These are phyloP conservation scores for Hyaloscypha variabilis DNA, from an alignment of 495 filamentous ascomycete genomes.

Conservation along the genomic window DNA sequence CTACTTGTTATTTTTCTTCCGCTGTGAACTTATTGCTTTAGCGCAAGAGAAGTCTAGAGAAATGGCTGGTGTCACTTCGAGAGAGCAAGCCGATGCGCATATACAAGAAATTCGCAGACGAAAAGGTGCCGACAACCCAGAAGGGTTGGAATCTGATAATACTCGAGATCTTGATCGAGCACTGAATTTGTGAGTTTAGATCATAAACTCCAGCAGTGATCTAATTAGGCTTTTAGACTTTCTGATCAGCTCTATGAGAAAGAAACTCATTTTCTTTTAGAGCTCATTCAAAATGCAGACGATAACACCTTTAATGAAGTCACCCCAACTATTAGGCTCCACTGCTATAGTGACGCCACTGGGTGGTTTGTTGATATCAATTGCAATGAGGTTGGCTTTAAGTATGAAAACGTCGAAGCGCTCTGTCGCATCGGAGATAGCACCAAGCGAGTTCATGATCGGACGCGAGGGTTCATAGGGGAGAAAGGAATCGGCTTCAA, in stretches of 20 bases:
- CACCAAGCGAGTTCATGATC: slow-evolving; percentile 33
- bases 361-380: too few species aligned
- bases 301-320: slow-evolving; percentile 36
- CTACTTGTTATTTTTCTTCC: too few species aligned
- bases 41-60: too few species aligned
- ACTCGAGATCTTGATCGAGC: too few species aligned
- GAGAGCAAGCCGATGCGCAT: too few species aligned
- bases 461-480: slow-evolving; percentile 39
- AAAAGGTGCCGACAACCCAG: too few species aligned
- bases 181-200: too few species aligned
- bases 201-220: too few species aligned
- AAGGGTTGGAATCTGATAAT: too few species aligned
- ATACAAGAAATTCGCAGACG: too few species aligned
- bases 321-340: slow-evolving; percentile 1
- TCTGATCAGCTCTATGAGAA: slow-evolving; percentile 9
- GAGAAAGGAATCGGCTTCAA: slow-evolving; percentile 56
- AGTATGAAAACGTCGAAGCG: slow-evolving; percentile 34
- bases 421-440: slow-evolving; percentile 41
- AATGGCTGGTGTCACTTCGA: too few species aligned
- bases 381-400: slow-evolving; percentile 50
- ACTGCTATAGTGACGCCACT: neutral
- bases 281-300: slow-evolving; percentile 50
- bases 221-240: slow-evolving; percentile 5
- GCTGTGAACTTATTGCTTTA: too few species aligned
- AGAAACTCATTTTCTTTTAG: slow-evolving; percentile 30